Evolutionary conservation across 106 monocot species (phyloP), one percentile per base, ranked within the genome.

Genomic region (Apostasia shenzhenica): DNA sequence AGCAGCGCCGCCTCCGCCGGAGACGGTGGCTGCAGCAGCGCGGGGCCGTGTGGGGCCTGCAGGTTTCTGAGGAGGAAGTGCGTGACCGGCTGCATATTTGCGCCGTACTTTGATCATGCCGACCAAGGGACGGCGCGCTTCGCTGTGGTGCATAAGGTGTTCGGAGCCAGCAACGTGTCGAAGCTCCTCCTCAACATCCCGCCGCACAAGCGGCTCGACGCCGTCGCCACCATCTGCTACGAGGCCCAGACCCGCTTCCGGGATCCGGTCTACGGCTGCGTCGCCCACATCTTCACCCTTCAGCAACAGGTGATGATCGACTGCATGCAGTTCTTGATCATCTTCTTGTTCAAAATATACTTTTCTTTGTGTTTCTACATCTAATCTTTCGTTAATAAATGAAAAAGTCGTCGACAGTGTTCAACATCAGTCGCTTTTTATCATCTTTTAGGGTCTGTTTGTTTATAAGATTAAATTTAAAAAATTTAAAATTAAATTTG

Each of bases 21-120:
- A 0, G 38, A 41, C 0, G 63, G 73, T 0, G 50, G 68, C 5
- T 67, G 72, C 8, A 73, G 76, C 42, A 67, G 69, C 14, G 42
- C 73, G 1, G 82, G 79, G 2, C 83, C 85, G 6, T 85, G 85
- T 57, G 85, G 85, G 26, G 85, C 85, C 8, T 85, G 85, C 72
- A 85, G 81, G 81, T 85, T 85, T 52, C 45, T 85, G 71, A 58
- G 85, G 50, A 59, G 85, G 67, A 85, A 85, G 73, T 85, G 85
- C 48, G 85, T 81, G 41, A 74, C 7, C 49, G 81, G 78, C 41
- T 85, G 81, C 78, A 72, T 85, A 47, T 81, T 85, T 47, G 85
- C 85, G 8, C 85, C 85, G 6, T 85, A 85, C 71, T 85, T 85
- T 71, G 81, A 78, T 61, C 26, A 26, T 26, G 69, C 80, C 1